Conservation (phyloP, 208 protist genomes). For the Wallacemonas sp. region DNA sequence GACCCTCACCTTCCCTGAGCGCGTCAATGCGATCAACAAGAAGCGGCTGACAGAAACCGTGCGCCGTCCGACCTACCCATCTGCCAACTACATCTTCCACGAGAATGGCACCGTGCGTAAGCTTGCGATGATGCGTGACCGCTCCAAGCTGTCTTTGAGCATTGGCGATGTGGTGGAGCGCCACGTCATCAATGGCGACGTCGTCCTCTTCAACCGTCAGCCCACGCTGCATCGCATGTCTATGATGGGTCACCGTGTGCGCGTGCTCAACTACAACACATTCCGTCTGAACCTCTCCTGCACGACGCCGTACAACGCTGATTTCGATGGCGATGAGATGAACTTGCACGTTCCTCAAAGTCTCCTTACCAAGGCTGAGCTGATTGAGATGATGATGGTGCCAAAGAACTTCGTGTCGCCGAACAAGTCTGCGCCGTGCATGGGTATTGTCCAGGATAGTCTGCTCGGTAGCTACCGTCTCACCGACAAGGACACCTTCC, state of each 20-base stretch:
- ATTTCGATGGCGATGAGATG: constrained; percentile 99
- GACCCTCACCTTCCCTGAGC: constrained; percentile 98
- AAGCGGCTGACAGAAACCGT: too few relatives aligned
- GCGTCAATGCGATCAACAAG: constrained; percentile 95
- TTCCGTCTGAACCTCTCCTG: constrained; percentile 99
- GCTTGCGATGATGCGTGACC: constrained; percentile 68
- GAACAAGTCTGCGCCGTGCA: constrained; percentile 97
- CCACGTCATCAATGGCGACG: constrained; percentile 98
- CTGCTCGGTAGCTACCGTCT: constrained; percentile 97
- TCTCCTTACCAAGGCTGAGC: constrained; percentile 98
- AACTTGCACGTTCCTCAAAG: constrained; percentile 99
- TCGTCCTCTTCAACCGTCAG: constrained; percentile 99
- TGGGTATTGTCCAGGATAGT: constrained; percentile 99
- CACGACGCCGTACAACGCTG: constrained; percentile 99
- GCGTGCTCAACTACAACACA: constrained; percentile 97
- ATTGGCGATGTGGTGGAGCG: constrained; percentile 99
- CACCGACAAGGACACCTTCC: constrained; percentile 96
- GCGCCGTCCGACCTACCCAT: constrained; percentile 95
- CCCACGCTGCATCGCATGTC: constrained; percentile 99
- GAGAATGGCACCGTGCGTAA: constrained; percentile 77
- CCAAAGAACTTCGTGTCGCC: constrained; percentile 98
- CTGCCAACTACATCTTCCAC: constrained; percentile 94
- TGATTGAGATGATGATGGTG: constrained; percentile 95
- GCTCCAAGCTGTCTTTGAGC: constrained; percentile 80
- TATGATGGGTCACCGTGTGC: constrained; percentile 98